Base-by-base conservation (phyloP, 768 basidiomycete genomes). In the Lactarius hengduanensis region DNA sequence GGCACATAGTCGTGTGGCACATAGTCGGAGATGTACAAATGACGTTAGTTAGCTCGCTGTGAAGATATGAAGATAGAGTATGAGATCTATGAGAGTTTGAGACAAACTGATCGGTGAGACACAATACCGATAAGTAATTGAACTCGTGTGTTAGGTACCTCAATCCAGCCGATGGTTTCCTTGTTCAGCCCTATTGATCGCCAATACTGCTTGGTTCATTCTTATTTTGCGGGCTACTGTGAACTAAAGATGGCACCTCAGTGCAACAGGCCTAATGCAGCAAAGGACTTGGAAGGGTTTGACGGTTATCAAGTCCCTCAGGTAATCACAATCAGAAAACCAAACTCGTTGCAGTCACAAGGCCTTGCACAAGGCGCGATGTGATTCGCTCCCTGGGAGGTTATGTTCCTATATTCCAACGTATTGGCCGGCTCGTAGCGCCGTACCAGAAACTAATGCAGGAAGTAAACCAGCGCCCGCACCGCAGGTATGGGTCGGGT, bases 311-410 rank as follows among this genome's bases (percentile, higher is more conserved):
- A 55, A 15, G 18, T 13, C 26, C 28, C 18, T 30, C 3, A 30
- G 54, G 18, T 30, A 13, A 30, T 28, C 54, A 55, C 54, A 7
- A 32, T 18, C 20, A 58, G 22, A n/a, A 40, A 26, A 22, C 9
- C 36, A 36, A 38, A 26, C 36, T 58, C 36, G 32, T 58, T 58
- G 57, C 32, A 26, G 36, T 38, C 57, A 58, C 57, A 38, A 26
- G 26, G 1, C 26, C 26, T 26, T 26, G 26, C 26, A 26, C 26
- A 26, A 38, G 57, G 57, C n/a, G 13, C 36, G 6, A 22, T 13
- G 15, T 16, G 18, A 32, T 22, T 16, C 36, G 34, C 36, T 40
- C 47, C 34, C 22, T 26, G n/a, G 8, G 36, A 38, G 36, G 22
- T 15, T n/a, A 58, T n/a, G 32, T 57, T 20, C n/a, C 57, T 13